These are phyloP conservation scores for Rubus parviflorus DNA, from an alignment of 306 rosid genomes.

Conservation along the genomic window DNA sequence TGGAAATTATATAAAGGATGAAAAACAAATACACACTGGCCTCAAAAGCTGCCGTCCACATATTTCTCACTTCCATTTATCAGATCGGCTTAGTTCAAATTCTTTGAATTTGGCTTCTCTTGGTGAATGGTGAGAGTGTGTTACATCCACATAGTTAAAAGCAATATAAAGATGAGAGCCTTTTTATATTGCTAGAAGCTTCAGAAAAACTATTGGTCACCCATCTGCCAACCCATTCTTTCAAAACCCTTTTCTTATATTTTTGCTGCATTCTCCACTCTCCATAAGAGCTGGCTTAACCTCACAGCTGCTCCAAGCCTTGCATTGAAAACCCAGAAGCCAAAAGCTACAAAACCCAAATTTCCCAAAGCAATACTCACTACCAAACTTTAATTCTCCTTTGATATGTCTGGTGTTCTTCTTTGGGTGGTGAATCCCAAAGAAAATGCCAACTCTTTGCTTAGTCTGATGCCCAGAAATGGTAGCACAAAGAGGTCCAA, in stretches of 20 bases:
- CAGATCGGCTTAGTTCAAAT: conserved; percentile 6
- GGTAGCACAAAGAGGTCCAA: conserved; percentile 38
- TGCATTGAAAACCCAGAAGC: conserved; percentile 2
- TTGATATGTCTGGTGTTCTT: conserved; percentile 59
- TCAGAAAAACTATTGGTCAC: conserved; percentile 22
- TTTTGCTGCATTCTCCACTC: conserved; percentile 4
- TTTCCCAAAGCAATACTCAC: background rate
- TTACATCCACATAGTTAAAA: background rate
- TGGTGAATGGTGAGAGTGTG: background rate
- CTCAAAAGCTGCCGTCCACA: conserved; percentile 15
- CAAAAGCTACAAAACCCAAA: background rate
- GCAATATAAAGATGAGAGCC: background rate
- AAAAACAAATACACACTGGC: background rate
- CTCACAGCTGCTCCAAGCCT: background rate
- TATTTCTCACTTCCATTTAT: background rate
- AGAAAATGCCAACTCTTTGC: conserved; percentile 47
- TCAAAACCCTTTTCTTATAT: conserved; percentile 5
- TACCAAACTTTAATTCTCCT: background rate
- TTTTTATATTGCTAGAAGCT: background rate
- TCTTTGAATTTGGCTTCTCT: conserved; percentile 16
- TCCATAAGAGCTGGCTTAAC: conserved; percentile 11
- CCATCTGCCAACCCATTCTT: conserved; percentile 22
- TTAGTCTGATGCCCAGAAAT: conserved; percentile 38
- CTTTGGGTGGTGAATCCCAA: conserved; percentile 67
- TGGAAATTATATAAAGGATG: background rate